phyloP scores from a whole-genome alignment of 345 rosid species.

The Populus simonii region DNA sequence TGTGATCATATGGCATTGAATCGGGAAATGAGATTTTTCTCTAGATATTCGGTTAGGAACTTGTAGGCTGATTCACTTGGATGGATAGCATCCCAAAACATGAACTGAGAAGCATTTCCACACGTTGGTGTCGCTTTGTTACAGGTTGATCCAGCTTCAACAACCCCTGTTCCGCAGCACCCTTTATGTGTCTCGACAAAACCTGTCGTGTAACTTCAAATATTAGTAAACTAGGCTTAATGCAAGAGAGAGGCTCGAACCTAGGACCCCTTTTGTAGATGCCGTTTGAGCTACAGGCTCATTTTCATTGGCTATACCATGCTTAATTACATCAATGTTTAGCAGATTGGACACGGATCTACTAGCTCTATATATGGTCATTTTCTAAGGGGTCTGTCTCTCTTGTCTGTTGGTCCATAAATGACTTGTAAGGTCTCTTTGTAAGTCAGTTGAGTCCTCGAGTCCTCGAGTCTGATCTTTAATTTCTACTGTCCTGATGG shows the following conservation, averaged over 20 bases:
- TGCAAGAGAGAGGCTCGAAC: background rate
- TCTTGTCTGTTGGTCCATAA: too few relatives aligned
- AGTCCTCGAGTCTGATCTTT: too few relatives aligned
- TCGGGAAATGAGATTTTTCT: constrained; percentile 12
- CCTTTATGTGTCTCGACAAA: constrained; percentile 3
- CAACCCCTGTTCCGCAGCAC: background rate
- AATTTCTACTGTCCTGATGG: too few relatives aligned
- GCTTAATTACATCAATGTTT: too few relatives aligned
- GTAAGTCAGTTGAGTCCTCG: too few relatives aligned
- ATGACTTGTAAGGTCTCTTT: too few relatives aligned
- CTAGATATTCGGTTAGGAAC: constrained; percentile 9
- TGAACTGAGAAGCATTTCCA: background rate
- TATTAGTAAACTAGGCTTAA: background rate
- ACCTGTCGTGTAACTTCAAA: background rate
- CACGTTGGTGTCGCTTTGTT: background rate
- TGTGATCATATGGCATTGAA: background rate
- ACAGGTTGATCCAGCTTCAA: background rate
- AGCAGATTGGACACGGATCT: too few relatives aligned
- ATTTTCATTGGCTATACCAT: too few relatives aligned
- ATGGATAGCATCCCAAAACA: constrained; percentile 20
- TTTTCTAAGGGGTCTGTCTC: too few relatives aligned
- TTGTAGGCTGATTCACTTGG: constrained; percentile 12
- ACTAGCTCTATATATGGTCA: too few relatives aligned
- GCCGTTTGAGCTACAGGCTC: too few relatives aligned
- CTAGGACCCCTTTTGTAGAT: background rate